Percentiles rank a stretch among this genome's conserved stretches.
These are phyloP conservation scores for Yamadazyma friedrichii DNA, from an alignment of 1,139 yeast genomes.

Conservation along the genomic window DNA sequence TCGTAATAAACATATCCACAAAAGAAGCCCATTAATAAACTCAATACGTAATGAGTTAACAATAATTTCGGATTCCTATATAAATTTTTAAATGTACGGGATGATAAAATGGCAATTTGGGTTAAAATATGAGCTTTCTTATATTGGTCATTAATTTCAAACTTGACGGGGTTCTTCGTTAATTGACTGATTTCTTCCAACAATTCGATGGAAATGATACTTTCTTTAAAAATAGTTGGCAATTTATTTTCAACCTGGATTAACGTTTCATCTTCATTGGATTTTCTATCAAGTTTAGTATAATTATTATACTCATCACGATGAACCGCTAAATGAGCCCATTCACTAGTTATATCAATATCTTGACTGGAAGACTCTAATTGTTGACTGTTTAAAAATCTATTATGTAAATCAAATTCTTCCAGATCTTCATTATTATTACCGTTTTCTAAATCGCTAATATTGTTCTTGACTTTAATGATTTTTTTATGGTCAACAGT, in stretches of 20 bases:
- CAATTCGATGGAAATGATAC: constrained; percentile 49
- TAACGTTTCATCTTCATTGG: constrained; percentile 29
- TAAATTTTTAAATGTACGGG: constrained; percentile 86
- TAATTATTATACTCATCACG: constrained; percentile 57
- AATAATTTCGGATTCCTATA: constrained; percentile 88
- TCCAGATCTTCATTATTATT: constrained; percentile 23
- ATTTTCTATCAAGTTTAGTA: constrained; percentile 14
- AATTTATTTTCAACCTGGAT: constrained; percentile 33
- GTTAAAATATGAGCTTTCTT: constrained; percentile 55
- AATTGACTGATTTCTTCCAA: constrained; percentile 45
- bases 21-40: constrained; percentile 73
- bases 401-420: constrained; percentile 37
- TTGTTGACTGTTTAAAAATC: constrained; percentile 26
- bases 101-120: constrained; percentile 70
- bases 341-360: constrained; percentile 69
- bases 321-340: constrained; percentile 90
- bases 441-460: constrained; percentile 20
- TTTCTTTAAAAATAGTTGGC: constrained; percentile 46
- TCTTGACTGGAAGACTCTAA: constrained; percentile 21
- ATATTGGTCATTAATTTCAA: constrained; percentile 38
- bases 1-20: constrained; percentile 85
- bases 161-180: constrained; percentile 27
- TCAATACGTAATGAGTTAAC: constrained; percentile 76
- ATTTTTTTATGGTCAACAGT: constrained; percentile 62
- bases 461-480: constrained; percentile 21